Percentiles rank a stretch among this genome's conserved stretches.
phyloP scores from a whole-genome alignment of 2,329 filamentous ascomycete genomes.

The Aspergillus neoniger region DNA sequence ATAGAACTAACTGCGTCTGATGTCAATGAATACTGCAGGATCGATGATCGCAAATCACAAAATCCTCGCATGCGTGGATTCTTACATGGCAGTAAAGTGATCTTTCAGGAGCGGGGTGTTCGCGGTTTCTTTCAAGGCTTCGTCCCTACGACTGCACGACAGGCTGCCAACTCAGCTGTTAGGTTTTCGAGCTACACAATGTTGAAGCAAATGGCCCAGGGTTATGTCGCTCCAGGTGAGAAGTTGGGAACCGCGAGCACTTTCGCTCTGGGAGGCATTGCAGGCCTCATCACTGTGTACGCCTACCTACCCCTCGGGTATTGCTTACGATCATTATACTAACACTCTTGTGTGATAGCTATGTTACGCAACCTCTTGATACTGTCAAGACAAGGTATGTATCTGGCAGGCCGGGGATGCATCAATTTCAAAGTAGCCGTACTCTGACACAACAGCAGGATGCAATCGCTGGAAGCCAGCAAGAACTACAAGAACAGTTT shows the following conservation, averaged over 20 bases:
- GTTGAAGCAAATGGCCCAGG: slow-evolving; percentile 85
- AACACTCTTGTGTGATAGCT: slow-evolving; percentile 35
- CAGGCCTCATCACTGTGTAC: slow-evolving; percentile 86
- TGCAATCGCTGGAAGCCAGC: slow-evolving; percentile 92
- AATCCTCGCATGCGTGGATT: slow-evolving; percentile 90
- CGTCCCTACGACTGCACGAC: slow-evolving; percentile 88
- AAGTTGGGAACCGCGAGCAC: slow-evolving; percentile 86
- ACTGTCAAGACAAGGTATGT: slow-evolving; percentile 80
- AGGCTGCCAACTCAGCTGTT: slow-evolving; percentile 90
- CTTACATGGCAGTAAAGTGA: slow-evolving; percentile 83
- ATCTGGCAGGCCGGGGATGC: neutral
- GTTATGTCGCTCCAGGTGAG: slow-evolving; percentile 90
- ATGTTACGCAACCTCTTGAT: slow-evolving; percentile 71
- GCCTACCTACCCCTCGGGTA: slow-evolving; percentile 1
- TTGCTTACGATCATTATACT: slow-evolving; percentile 4
- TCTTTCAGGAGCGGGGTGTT: slow-evolving; percentile 82
- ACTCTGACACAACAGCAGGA: slow-evolving; percentile 52
- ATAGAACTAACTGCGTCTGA: neutral
- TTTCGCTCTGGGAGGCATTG: slow-evolving; percentile 85
- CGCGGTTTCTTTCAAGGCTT: slow-evolving; percentile 97
- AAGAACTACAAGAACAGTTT: slow-evolving; percentile 83
- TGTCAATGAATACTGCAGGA: slow-evolving; percentile 53
- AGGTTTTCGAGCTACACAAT: slow-evolving; percentile 90
- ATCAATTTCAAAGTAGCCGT: too few relatives aligned
- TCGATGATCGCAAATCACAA: slow-evolving; percentile 86